Evolutionary conservation across 768 basidiomycete species (phyloP).

Genomic region (Hortiboletus campestris): DNA sequence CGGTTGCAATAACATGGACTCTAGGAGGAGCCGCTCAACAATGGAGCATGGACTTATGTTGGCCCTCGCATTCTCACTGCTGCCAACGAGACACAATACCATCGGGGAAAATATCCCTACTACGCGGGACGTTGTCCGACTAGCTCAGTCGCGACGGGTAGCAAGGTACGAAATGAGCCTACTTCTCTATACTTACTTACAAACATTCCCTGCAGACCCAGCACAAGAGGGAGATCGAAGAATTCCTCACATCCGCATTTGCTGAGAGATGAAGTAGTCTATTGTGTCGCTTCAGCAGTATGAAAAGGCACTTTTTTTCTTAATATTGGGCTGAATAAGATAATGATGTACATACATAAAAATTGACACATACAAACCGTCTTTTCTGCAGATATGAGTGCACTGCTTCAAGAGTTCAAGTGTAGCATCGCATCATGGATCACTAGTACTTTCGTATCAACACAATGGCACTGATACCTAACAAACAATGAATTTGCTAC

Average conservation of each 20-base stretch:
- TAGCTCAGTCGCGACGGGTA: slow-evolving; percentile 88
- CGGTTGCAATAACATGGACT: slow-evolving; percentile 5
- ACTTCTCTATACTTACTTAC: not conserved
- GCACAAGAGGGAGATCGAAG: slow-evolving; percentile 90
- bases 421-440: too few species aligned
- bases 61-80: slow-evolving; percentile 93
- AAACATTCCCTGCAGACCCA: slow-evolving; percentile 44
- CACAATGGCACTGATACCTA: too few species aligned
- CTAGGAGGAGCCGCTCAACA: slow-evolving; percentile 93
- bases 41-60: slow-evolving; percentile 96
- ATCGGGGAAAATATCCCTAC: slow-evolving; percentile 84
- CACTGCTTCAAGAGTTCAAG: too few species aligned
- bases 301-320: not conserved
- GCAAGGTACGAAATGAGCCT: slow-evolving; percentile 57
- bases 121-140: slow-evolving; percentile 94
- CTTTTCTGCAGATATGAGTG: not conserved
- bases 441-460: too few species aligned
- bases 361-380: not conserved
- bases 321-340: slow-evolving; percentile 2
- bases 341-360: not conserved
- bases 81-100: slow-evolving; percentile 85
- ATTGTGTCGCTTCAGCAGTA: not conserved
- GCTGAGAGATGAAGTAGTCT: slow-evolving; percentile 21
- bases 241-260: slow-evolving; percentile 66
- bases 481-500: not conserved